These are phyloP conservation scores for Lavandula angustifolia DNA, from an alignment of 257 asterid genomes.

Conservation along the genomic window DNA sequence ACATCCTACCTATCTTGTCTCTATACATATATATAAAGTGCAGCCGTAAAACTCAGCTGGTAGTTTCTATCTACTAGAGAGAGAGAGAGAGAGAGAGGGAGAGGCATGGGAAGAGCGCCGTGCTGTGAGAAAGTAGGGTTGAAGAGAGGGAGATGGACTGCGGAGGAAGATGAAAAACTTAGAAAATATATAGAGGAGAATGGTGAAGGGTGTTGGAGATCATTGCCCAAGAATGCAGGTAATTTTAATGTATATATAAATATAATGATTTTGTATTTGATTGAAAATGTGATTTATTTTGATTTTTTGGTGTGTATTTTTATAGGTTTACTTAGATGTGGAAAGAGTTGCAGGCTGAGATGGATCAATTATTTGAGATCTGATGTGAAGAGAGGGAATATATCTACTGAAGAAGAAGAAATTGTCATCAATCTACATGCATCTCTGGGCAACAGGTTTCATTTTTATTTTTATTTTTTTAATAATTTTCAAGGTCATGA, in stretches of 20 bases:
- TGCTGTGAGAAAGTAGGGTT: slow-evolving; percentile 90
- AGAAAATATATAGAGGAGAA: slow-evolving; percentile 55
- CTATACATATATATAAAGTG: background rate
- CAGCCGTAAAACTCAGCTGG: background rate
- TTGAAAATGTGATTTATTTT: background rate
- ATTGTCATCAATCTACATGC: slow-evolving; percentile 66
- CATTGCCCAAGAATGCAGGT: slow-evolving; percentile 94
- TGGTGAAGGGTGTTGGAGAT: slow-evolving; percentile 94
- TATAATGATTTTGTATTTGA: background rate
- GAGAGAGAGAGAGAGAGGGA: background rate
- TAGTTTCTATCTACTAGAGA: background rate
- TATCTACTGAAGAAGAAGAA: slow-evolving; percentile 64
- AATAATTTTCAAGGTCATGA: background rate
- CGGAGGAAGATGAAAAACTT: slow-evolving; percentile 74
- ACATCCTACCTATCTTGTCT: background rate
- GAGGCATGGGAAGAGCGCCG: slow-evolving; percentile 76
- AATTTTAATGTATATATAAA: background rate
- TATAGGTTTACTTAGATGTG: slow-evolving; percentile 73
- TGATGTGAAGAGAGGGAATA: slow-evolving; percentile 80
- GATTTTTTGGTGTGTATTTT: background rate
- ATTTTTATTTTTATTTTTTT: background rate
- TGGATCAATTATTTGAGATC: slow-evolving; percentile 90
- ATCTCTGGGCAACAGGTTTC: slow-evolving; percentile 76
- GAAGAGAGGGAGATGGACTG: slow-evolving; percentile 83
- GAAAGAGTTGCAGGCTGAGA: slow-evolving; percentile 85